Percentiles rank a stretch among this genome's conserved stretches.
phyloP scores from a whole-genome alignment of 345 rosid species.

The Physaria fendleri region DNA sequence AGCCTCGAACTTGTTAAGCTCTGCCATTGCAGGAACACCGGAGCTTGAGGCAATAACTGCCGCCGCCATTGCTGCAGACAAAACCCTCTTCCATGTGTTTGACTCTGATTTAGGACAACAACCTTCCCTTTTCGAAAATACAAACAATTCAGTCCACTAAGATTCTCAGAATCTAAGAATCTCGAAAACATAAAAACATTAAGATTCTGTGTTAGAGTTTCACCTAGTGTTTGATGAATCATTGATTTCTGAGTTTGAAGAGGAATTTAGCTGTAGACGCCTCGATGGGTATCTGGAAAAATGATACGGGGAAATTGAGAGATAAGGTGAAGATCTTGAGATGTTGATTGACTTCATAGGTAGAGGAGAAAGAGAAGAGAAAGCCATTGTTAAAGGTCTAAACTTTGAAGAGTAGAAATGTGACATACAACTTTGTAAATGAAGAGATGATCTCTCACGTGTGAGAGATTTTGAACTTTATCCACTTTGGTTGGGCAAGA shows the following conservation, averaged over 20 bases:
- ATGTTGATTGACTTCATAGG: constrained; percentile 19
- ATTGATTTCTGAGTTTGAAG: background rate
- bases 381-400: constrained; percentile 19
- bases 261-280: constrained; percentile 13
- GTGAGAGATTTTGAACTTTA: constrained; percentile 7
- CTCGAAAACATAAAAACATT: background rate
- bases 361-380: constrained; percentile 26
- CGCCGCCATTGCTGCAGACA: constrained; percentile 58
- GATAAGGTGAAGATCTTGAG: constrained; percentile 11
- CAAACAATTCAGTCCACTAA: constrained; percentile 3
- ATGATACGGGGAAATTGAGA: constrained; percentile 9
- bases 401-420: constrained; percentile 3
- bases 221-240: constrained; percentile 22
- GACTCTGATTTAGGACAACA: constrained; percentile 23
- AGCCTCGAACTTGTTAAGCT: constrained; percentile 81
- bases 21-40: constrained; percentile 60
- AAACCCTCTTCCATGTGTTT: constrained; percentile 45
- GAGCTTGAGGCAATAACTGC: constrained; percentile 48
- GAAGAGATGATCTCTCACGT: constrained; percentile 21
- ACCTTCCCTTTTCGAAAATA: constrained; percentile 47
- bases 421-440: background rate
- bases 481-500: constrained; percentile 24
- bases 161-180: background rate
- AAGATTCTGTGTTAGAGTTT: background rate
- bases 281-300: constrained; percentile 15